phyloP scores from a whole-genome alignment of 2,329 filamentous ascomycete species.

The Xylariaceae sp. region DNA sequence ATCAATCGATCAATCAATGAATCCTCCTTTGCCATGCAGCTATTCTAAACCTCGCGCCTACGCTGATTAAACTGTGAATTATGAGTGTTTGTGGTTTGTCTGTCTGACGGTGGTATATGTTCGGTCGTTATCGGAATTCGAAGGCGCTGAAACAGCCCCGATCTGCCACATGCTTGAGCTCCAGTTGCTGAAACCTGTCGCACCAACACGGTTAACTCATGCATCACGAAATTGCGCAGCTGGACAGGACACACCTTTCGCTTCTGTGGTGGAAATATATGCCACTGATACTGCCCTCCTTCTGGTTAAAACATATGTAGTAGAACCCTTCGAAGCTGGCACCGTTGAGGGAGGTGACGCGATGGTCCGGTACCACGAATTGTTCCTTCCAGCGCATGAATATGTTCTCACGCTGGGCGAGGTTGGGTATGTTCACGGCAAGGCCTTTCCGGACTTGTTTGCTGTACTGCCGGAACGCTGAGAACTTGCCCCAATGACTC shows the following conservation, averaged over 20 bases:
- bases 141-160: constrained; percentile 76
- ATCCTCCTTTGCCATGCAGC: constrained; percentile 5
- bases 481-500: constrained; percentile 88
- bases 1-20: not conserved
- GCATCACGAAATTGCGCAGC: not conserved
- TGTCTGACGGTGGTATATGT: not conserved
- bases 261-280: constrained; percentile 98
- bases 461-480: constrained; percentile 71
- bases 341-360: constrained; percentile 82
- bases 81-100: not conserved
- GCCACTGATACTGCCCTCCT: constrained; percentile 77
- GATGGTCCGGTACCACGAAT: constrained; percentile 92
- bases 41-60: not conserved
- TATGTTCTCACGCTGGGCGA: constrained; percentile 61
- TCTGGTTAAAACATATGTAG: constrained; percentile 97
- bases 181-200: constrained; percentile 80
- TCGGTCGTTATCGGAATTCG: constrained; percentile 68
- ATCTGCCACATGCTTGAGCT: constrained; percentile 83
- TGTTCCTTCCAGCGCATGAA: constrained; percentile 99
- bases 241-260: constrained; percentile 67
- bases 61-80: constrained; percentile 7
- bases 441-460: constrained; percentile 52
- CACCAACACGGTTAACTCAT: constrained; percentile 15
- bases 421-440: constrained; percentile 34
- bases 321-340: constrained; percentile 99